Evolutionary conservation across 2,329 filamentous ascomycete genomes (phyloP).

Genomic region (Stenocarpella maydis): DNA sequence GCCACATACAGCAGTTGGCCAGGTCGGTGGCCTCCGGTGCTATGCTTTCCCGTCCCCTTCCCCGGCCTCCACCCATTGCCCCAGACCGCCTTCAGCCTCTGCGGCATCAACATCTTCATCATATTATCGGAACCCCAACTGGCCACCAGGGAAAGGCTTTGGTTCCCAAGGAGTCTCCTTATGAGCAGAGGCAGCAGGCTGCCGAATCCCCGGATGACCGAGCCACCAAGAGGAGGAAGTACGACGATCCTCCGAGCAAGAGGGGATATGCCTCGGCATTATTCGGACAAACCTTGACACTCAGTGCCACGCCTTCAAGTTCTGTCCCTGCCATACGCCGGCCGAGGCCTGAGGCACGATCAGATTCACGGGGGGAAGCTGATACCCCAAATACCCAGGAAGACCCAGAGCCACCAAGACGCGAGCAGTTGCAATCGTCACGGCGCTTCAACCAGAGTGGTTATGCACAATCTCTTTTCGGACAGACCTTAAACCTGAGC

Average conservation of each 20-base stretch:
- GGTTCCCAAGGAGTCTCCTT: conserved; percentile 68
- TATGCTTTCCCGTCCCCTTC: conserved; percentile 40
- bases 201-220: conserved; percentile 40
- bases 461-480: conserved; percentile 61
- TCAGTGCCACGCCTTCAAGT: conserved; percentile 50
- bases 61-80: conserved; percentile 38
- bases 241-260: conserved; percentile 51
- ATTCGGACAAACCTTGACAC: conserved; percentile 56
- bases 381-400: background rate
- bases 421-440: conserved; percentile 18
- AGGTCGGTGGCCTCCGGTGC: conserved; percentile 41
- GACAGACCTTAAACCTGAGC: conserved; percentile 54
- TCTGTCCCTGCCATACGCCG: conserved; percentile 42
- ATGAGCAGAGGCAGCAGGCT: conserved; percentile 61
- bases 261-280: conserved; percentile 60
- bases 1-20: conserved; percentile 55
- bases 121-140: conserved; percentile 71
- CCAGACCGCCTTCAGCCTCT: conserved; percentile 49
- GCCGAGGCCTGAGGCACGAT: conserved; percentile 22
- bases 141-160: conserved; percentile 69
- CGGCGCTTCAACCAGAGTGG: conserved; percentile 42
- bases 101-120: conserved; percentile 57
- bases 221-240: conserved; percentile 52
- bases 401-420: background rate
- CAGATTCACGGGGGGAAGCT: conserved; percentile 19